These are phyloP conservation scores for Neurospora sp. DNA, from an alignment of 495 filamentous ascomycete species.

Conservation along the genomic window DNA sequence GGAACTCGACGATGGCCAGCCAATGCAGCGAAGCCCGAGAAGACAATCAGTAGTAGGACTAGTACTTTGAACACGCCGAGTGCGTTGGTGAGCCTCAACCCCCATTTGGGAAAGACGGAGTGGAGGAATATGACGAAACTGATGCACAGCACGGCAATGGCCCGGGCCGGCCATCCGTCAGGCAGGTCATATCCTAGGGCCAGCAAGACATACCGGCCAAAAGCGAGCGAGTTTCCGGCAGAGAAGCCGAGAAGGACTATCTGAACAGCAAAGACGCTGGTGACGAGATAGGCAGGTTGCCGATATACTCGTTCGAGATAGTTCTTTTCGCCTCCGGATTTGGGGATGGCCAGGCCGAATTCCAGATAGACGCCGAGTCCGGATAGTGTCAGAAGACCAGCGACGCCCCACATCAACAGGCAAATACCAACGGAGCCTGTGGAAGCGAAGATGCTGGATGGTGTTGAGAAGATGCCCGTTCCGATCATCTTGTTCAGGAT, in stretches of 20 bases:
- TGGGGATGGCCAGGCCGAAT: conserved; percentile 44
- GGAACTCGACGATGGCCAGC: conserved; percentile 20
- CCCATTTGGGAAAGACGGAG: conserved; percentile 46
- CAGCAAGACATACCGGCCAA: conserved; percentile 57
- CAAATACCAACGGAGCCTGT: conserved; percentile 32
- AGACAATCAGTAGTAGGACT: conserved; percentile 51
- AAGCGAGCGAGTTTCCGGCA: conserved; percentile 55
- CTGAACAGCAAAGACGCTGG: conserved; percentile 48
- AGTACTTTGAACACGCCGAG: conserved; percentile 57
- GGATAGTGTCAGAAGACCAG: conserved; percentile 10
- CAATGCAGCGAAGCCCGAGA: conserved; percentile 44
- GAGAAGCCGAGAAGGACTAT: conserved; percentile 43
- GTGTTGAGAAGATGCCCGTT: conserved; percentile 40
- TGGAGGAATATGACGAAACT: conserved; percentile 51
- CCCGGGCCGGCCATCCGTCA: conserved; percentile 51
- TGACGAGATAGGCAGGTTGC: conserved; percentile 50
- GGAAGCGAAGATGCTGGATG: conserved; percentile 32
- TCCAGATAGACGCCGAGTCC: conserved; percentile 22
- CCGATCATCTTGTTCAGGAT: conserved; percentile 52
- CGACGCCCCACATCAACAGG: conserved; percentile 29
- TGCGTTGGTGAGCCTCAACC: conserved; percentile 50
- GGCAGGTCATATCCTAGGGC: conserved; percentile 41
- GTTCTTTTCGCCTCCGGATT: conserved; percentile 46
- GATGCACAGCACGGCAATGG: conserved; percentile 42
- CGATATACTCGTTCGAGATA: conserved; percentile 56